Evolutionary conservation across 345 rosid genomes (phyloP), one percentile per base, ranked within the genome.

Genomic region (Microcos paniculata): DNA sequence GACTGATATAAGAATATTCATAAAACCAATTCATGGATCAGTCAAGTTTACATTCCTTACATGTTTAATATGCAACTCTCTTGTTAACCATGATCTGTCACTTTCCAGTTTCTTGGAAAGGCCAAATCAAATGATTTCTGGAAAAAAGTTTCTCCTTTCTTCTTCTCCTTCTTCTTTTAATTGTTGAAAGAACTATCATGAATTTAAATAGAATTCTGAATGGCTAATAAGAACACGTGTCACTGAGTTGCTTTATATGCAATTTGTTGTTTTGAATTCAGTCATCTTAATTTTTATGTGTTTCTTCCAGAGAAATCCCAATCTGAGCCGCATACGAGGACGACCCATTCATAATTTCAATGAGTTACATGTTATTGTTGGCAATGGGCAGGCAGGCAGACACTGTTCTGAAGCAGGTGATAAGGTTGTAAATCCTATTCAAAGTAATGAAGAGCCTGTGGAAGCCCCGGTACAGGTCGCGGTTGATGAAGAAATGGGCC

Each of bases 241-340:
- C 6, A 6, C 10, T 28, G 56, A 46, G 38, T 51, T 70, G 58
- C 55, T 69, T 69, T 40, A 21, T 10, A 64, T 38, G 11, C 48
- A n/a, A n/a, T 38, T 1, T 67, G 13, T 53, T 70, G 23, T 56
- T 7, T 23, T 10, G 3, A 2, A 16, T 57, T 35, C 35, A 48
- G 24, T 8, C 52, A 40, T 13, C 66, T 57, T 38, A n/a, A n/a
- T 35, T 23, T 15, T 55, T 62, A 30, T 59, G 26, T 26, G 16
- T 14, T 13, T 30, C 0, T 53, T 72, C 49, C 81, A 78, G 73
- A 66, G 35, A 64, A 72, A 77, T 53, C 76, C 76, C 24, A 67
- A 72, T 26, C 35, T 30, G 12, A 72, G 48, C 14, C n/a, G 35
- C 8, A 24, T 72, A 43, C 61, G 67, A 24, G 57, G 59, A n/a